Evolutionary conservation across 352 stramenopile genomes (phyloP).

Genomic region (Phytophthora tentaculata): DNA sequence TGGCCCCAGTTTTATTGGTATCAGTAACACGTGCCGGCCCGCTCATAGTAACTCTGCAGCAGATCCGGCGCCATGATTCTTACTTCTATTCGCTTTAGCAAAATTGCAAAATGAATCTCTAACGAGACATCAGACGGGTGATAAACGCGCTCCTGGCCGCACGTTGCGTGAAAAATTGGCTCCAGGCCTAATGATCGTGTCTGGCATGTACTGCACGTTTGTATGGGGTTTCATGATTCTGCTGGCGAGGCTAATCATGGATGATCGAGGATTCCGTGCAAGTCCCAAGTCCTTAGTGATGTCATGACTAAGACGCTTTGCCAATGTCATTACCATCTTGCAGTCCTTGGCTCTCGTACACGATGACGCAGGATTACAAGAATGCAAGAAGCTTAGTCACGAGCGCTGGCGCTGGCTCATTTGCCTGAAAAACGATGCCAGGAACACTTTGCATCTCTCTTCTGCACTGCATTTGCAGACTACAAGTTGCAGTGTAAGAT

Average conservation of each 20-base stretch:
- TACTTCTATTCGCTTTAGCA: slow-evolving; percentile 10
- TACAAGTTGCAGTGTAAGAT: neutral
- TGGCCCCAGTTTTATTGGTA: too few relatives aligned
- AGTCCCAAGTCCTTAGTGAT: slow-evolving; percentile 20
- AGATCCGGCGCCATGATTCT: slow-evolving; percentile 35
- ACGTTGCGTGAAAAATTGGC: slow-evolving; percentile 7
- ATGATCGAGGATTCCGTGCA: slow-evolving; percentile 28
- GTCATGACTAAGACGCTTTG: slow-evolving; percentile 15
- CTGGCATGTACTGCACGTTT: neutral
- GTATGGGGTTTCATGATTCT: slow-evolving; percentile 6
- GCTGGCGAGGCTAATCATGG: slow-evolving; percentile 13
- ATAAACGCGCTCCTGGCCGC: slow-evolving; percentile 11
- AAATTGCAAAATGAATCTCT: slow-evolving; percentile 37
- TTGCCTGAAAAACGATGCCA: neutral
- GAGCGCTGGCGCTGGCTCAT: neutral
- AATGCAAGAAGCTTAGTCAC: too few relatives aligned
- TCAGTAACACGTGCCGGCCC: too few relatives aligned
- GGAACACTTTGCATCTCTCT: neutral
- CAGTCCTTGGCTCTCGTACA: neutral
- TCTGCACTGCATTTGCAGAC: neutral
- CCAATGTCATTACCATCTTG: slow-evolving; percentile 16
- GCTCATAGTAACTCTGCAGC: slow-evolving; percentile 53
- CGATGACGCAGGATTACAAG: slow-evolving; percentile 10
- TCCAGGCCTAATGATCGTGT: slow-evolving; percentile 7
- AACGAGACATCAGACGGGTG: too few relatives aligned